A percentile compares a stretch with the other conserved stretches of the same genome.
Conservation (phyloP, 2,329 filamentous ascomycete species). For the Sporothrix protearum region DNA sequence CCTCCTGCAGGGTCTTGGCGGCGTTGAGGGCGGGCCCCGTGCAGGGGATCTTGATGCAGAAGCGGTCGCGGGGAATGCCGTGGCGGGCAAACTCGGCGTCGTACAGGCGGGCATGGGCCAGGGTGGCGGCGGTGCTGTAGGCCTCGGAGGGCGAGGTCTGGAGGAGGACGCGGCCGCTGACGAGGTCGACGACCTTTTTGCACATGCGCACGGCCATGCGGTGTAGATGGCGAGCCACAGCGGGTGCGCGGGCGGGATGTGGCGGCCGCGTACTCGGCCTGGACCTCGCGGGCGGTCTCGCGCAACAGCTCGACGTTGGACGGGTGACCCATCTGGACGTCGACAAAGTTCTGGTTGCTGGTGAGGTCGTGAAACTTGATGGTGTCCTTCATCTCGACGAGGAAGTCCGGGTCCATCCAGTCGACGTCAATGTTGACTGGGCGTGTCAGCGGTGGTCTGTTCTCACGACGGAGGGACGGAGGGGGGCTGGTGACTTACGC, state of each 20-base stretch:
- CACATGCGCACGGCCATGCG: conserved; percentile 47
- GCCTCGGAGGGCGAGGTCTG: conserved; percentile 47
- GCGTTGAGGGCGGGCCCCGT: conserved; percentile 48
- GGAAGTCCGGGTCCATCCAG: conserved; percentile 50
- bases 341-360: conserved; percentile 49
- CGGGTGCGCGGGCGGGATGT: neutral
- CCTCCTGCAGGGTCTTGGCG: conserved; percentile 40
- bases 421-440: conserved; percentile 51
- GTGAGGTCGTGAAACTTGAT: conserved; percentile 48
- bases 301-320: conserved; percentile 44
- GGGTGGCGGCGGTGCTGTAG: conserved; percentile 43
- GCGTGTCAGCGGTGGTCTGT: neutral
- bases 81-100: conserved; percentile 45
- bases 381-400: conserved; percentile 36
- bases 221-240: conserved; percentile 48
- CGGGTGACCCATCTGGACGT: conserved; percentile 44
- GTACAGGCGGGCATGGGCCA: conserved; percentile 47
- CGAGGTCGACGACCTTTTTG: conserved; percentile 45
- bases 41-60: conserved; percentile 51
- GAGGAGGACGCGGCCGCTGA: conserved; percentile 47
- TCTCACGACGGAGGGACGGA: fast-evolving
- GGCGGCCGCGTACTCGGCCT: conserved; percentile 36
- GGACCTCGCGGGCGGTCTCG: conserved; percentile 43
- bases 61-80: conserved; percentile 45
- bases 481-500: conserved; percentile 35